These are phyloP conservation scores for Fusarium lateritium DNA, from an alignment of 2,329 filamentous ascomycete genomes.

Conservation along the genomic window DNA sequence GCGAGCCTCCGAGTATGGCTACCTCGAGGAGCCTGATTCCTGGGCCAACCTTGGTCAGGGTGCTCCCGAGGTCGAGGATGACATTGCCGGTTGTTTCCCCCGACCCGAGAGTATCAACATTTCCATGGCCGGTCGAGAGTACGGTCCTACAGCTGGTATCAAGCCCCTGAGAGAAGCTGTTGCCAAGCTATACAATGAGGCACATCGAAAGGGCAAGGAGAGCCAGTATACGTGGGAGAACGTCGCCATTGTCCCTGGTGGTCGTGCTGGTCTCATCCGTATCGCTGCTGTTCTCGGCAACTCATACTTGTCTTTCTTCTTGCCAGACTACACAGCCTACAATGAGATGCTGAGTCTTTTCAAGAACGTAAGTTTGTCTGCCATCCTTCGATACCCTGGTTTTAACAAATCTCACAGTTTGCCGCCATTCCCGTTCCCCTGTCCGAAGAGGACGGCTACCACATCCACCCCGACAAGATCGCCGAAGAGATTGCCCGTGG, in stretches of 20 bases:
- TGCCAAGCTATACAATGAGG: conserved; percentile 91
- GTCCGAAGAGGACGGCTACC: conserved; percentile 87
- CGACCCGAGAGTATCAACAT: conserved; percentile 85
- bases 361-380: conserved; percentile 72
- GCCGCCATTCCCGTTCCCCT: conserved; percentile 89
- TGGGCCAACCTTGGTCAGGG: conserved; percentile 98
- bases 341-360: conserved; percentile 97
- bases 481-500: conserved; percentile 90
- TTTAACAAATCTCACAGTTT: conserved; percentile 67
- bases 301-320: conserved; percentile 93
- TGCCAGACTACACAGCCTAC: conserved; percentile 96
- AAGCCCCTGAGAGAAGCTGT: conserved; percentile 91
- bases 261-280: conserved; percentile 91
- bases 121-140: conserved; percentile 84
- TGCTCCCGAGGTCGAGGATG: conserved; percentile 93
- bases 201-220: conserved; percentile 88
- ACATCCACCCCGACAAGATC: conserved; percentile 94
- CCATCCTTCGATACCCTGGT: no score
- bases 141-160: conserved; percentile 94
- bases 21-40: conserved; percentile 81
- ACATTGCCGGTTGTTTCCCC: conserved; percentile 90
- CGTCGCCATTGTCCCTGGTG: conserved; percentile 95
- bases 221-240: conserved; percentile 98
- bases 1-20: conserved; percentile 90
- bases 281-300: conserved; percentile 96